These are phyloP conservation scores for Arthonia radiata DNA, from an alignment of 495 filamentous ascomycete species.

Conservation along the genomic window DNA sequence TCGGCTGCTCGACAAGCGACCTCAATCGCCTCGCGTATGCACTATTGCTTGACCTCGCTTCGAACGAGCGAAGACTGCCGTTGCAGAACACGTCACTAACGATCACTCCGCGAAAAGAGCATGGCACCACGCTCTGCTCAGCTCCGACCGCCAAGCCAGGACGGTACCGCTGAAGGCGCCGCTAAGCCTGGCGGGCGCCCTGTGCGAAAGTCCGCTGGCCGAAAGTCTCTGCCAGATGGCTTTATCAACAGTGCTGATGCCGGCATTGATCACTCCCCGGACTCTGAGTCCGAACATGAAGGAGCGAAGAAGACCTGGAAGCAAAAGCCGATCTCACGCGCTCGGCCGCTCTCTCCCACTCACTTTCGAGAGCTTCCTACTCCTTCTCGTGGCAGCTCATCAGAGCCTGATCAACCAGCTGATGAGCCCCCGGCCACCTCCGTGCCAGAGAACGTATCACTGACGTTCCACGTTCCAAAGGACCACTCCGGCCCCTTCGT, in stretches of 20 bases:
- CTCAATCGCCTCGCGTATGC: neutral
- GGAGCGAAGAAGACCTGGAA: slow-evolving; percentile 1
- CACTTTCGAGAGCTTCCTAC: slow-evolving; percentile 1
- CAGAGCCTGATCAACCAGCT: no score
- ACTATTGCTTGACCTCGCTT: neutral
- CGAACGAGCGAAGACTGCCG: neutral
- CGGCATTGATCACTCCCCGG: slow-evolving; percentile 1
- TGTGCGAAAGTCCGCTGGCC: neutral
- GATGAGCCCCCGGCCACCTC: no score
- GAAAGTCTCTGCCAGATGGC: neutral
- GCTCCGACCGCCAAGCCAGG: slow-evolving; percentile 1
- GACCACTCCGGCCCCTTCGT: slow-evolving; percentile 11
- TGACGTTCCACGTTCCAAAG: slow-evolving; percentile 11
- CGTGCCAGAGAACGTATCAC: slow-evolving; percentile 4
- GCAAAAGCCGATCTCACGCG: slow-evolving; percentile 1
- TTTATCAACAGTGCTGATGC: slow-evolving; percentile 1
- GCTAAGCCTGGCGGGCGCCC: neutral
- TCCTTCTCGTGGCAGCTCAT: no score
- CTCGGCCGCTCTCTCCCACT: slow-evolving; percentile 3
- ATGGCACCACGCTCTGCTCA: slow-evolving; percentile 4
- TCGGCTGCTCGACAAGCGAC: no score
- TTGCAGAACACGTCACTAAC: no score
- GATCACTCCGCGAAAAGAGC: no score
- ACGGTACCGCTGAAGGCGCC: neutral
- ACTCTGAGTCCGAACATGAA: slow-evolving; percentile 1